phyloP scores from a whole-genome alignment of 495 filamentous ascomycete species.

The Jackrogersella minutella region DNA sequence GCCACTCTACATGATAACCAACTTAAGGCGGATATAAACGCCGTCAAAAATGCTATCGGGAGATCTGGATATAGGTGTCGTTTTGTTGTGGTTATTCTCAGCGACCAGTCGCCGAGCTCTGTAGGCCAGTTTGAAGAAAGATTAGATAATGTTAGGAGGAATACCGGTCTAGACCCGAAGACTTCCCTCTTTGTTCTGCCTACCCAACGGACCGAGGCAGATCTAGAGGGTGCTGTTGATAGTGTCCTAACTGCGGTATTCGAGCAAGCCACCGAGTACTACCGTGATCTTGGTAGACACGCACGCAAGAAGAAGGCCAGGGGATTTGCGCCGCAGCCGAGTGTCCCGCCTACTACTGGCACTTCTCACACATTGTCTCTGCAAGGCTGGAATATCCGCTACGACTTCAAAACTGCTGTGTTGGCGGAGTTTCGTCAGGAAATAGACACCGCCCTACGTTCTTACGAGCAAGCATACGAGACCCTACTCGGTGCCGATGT shows the following conservation, averaged over 20 bases:
- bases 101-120: conserved; percentile 68
- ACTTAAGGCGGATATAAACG: conserved; percentile 86
- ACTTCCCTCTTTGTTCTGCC: conserved; percentile 68
- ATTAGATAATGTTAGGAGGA: conserved; percentile 74
- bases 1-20: conserved; percentile 82
- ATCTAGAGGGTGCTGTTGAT: conserved; percentile 70
- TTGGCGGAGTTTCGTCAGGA: conserved; percentile 92
- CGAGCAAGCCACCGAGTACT: conserved; percentile 78
- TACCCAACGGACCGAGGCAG: conserved; percentile 53
- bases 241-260: conserved; percentile 70
- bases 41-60: conserved; percentile 68
- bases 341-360: conserved; percentile 80
- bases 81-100: conserved; percentile 78
- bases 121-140: conserved; percentile 70
- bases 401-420: conserved; percentile 89
- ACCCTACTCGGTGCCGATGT: conserved; percentile 79
- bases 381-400: conserved; percentile 88
- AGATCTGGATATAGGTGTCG: conserved; percentile 76
- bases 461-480: conserved; percentile 86
- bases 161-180: conserved; percentile 81
- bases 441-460: conserved; percentile 82
- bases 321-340: conserved; percentile 77
- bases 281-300: conserved; percentile 89
- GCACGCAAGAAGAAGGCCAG: conserved; percentile 81
- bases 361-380: conserved; percentile 84